Evolutionary conservation across 2,329 filamentous ascomycete species (phyloP).

Genomic region (Trichophyton simii): DNA sequence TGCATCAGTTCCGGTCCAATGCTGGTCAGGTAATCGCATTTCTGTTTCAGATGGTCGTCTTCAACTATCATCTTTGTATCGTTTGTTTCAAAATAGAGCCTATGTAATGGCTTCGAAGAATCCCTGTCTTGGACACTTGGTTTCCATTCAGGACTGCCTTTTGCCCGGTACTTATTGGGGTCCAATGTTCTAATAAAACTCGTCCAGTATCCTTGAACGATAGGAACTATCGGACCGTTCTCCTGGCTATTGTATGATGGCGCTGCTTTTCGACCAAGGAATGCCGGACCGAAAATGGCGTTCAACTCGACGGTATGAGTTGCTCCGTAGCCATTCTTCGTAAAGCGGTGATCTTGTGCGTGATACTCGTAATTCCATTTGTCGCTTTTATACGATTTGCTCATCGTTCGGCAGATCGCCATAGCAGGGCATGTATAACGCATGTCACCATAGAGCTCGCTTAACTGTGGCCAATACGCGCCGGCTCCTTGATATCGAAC

Average conservation of each 20-base stretch:
- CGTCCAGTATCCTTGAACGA: conserved; percentile 60
- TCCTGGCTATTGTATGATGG: conserved; percentile 39
- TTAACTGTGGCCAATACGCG: conserved; percentile 41
- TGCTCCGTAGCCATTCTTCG: conserved; percentile 47
- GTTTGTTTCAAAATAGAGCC: conserved; percentile 35
- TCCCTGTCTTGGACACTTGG: conserved; percentile 23
- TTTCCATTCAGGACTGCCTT: conserved; percentile 41
- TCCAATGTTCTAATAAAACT: conserved; percentile 56
- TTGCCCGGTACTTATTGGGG: conserved; percentile 46
- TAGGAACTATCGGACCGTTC: conserved; percentile 47
- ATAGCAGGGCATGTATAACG: conserved; percentile 53
- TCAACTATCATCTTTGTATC: conserved; percentile 38
- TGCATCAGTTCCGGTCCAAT: conserved; percentile 40
- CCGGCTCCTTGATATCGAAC: conserved; percentile 38
- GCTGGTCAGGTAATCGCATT: conserved; percentile 39
- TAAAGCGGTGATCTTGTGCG: conserved; percentile 47
- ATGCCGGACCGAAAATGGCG: conserved; percentile 54
- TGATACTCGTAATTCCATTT: conserved; percentile 61
- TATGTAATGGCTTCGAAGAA: conserved; percentile 19
- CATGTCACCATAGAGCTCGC: conserved; percentile 51
- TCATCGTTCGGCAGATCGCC: conserved; percentile 35
- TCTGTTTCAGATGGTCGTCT: conserved; percentile 26
- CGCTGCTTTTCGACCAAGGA: conserved; percentile 38
- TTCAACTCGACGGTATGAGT: conserved; percentile 54
- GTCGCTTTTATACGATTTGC: conserved; percentile 20